phyloP scores from a whole-genome alignment of 352 stramenopile genomes.

The Halophytophthora batemanensis region DNA sequence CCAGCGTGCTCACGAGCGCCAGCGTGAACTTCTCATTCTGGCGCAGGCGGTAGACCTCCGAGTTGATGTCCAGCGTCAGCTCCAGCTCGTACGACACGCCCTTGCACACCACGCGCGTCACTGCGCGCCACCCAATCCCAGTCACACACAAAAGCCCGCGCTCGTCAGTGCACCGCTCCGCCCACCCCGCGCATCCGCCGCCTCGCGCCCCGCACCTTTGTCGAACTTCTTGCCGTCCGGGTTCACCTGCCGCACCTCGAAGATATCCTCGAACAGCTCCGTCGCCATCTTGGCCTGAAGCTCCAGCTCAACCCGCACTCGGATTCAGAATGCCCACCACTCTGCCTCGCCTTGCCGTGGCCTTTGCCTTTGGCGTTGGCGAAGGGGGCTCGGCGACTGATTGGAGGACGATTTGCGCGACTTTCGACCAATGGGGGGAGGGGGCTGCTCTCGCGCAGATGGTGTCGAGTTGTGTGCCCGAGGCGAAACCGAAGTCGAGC shows the following conservation, averaged over 20 bases:
- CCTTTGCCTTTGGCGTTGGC: background rate
- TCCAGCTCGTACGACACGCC: conserved; percentile 98
- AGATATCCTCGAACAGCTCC: conserved; percentile 98
- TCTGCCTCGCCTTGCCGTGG: background rate
- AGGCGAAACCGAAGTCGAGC: too few species aligned
- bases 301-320: conserved; percentile 11
- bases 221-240: conserved; percentile 98
- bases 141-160: background rate
- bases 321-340: background rate
- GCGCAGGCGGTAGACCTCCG: conserved; percentile 94
- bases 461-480: too few species aligned
- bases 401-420: background rate
- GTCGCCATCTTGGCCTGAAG: conserved; percentile 57
- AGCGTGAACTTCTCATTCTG: conserved; percentile 97
- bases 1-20: conserved; percentile 94
- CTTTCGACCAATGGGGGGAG: too few species aligned
- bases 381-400: conserved; percentile 2
- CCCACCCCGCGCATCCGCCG: background rate
- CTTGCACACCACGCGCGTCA: conserved; percentile 95
- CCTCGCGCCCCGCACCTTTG: conserved; percentile 57
- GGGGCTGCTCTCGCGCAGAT: too few species aligned
- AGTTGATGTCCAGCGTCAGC: conserved; percentile 97
- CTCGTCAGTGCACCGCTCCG: conserved; percentile 6
- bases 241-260: conserved; percentile 96
- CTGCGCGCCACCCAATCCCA: conserved; percentile 22